Evolutionary conservation across 78 protist species (phyloP), one percentile per base, ranked within the genome.

Genomic region (Chrysochromulina parva): DNA sequence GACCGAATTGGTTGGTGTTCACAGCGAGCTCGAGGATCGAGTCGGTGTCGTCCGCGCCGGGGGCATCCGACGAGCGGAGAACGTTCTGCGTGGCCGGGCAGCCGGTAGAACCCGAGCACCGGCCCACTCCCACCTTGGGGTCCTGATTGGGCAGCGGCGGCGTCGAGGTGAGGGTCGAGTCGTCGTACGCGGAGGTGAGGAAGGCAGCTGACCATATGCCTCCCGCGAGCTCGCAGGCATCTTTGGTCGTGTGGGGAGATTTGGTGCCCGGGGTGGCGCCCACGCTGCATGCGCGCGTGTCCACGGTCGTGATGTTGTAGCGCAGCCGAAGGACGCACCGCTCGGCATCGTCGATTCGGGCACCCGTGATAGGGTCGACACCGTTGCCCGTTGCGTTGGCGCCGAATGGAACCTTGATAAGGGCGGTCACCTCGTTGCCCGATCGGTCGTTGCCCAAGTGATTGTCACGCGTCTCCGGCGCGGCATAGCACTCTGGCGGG

Each of bases 221-320:
- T 60, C 62, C 62, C 28, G 60, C 53, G 16, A 2, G 26, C 52
- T 17, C 10, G 65, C 86, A 50, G 28, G 10, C 86, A 11, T 6
- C 62, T 58, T 58, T 58, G 62, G 62, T 58, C 62, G 62, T 58
- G n/a, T n/a, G n/a, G n/a, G n/a, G n/a, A n/a, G n/a, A n/a, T n/a
- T n/a, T n/a, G n/a, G n/a, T n/a, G n/a, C n/a, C n/a, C n/a, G n/a
- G n/a, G 22, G 11, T 6, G 22, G 62, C 62, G 11, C 22, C 6
- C 22, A 13, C 11, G 62, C 3, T 7, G 86, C 57, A 80, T 26
- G 55, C 57, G 47, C 57, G 47, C 62, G 81, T 48, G 59, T 96
- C 97, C 48, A 82, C 54, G 6, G 93, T 80, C 59, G 96, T 67
- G 95, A 96, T 96, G 92, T 96, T 96, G 96, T 96, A 96, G 69